Base-by-base conservation (phyloP, 139 green algal genomes). In the Coelastrella sp. region DNA sequence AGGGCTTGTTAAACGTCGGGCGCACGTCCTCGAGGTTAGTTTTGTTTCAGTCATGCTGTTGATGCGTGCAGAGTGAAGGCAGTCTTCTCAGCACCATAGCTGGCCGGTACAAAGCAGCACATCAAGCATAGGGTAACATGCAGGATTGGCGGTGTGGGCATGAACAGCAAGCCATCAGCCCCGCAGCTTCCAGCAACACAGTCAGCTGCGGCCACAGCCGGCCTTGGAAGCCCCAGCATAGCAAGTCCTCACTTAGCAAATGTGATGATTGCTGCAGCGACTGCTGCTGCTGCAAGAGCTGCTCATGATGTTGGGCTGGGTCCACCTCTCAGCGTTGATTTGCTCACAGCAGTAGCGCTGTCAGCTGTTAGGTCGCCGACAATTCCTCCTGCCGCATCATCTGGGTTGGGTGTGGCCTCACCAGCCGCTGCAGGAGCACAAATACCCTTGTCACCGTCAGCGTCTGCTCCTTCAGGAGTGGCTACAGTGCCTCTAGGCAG, bases 231-330 rank as follows among this genome's bases (percentile, higher is more conserved):
- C 58, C 60, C 79, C 79, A 85, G 57, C 57, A 7, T 25, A 7
- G 14, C 57, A 8, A 24, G 79, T 56, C 20, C 20, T 24, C 24
- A 63, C 79, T 70, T 76, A 8, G 24, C 68, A n/a, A 80, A 60
- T 58, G 63, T 66, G 12, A 87, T 87, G 82, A 35, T 87, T 56
- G 82, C 82, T 15, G 82, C 82, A 78, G 82, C 82, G 8, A 78
- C 82, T 78, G 82, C 63, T 78, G 82, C 82, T 65, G 82, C 82
- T 63, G 82, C 82, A 27, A 60, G 65, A 58, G 82, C 56, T 8
- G 27, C 82, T n/a, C 61, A 76, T 49, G 82, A 87, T 63, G 78
- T 63, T 27, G 78, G 74, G 74, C 74, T 80, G 24, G 74, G 68
- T 27, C 68, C 68, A 27, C 68, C 68, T 20, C 63, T 15, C 63